These are phyloP conservation scores for Xylaria telfairii DNA, from an alignment of 495 filamentous ascomycete species.

Conservation along the genomic window DNA sequence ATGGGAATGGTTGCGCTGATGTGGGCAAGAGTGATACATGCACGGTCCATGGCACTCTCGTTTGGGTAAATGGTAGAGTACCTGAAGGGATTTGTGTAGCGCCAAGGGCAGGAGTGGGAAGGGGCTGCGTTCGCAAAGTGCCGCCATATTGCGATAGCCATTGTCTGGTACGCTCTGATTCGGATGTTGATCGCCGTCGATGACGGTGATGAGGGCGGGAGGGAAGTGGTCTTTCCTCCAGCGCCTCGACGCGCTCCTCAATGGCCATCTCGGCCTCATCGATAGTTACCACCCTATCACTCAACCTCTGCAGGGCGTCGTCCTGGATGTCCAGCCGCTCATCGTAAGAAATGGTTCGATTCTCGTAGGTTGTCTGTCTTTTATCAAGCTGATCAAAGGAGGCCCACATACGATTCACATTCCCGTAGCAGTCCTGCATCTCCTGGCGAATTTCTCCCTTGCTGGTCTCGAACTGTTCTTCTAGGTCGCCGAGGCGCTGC, in stretches of 20 bases:
- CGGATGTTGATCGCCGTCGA: conserved; percentile 39
- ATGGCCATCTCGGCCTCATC: conserved; percentile 57
- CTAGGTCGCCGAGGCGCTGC: conserved; percentile 53
- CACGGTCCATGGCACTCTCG: conserved; percentile 56
- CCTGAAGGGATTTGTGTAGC: conserved; percentile 24
- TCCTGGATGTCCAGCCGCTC: conserved; percentile 49
- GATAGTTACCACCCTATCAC: conserved; percentile 53
- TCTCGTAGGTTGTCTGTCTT: conserved; percentile 48
- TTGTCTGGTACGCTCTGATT: conserved; percentile 32
- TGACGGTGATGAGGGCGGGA: conserved; percentile 32
- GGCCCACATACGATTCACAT: conserved; percentile 57
- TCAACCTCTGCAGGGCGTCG: conserved; percentile 49
- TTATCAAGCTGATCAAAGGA: conserved; percentile 55
- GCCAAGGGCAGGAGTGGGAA: conserved; percentile 6
- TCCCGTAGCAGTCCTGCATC: conserved; percentile 56
- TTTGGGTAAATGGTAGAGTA: conserved; percentile 25
- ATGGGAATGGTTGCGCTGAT: conserved; percentile 58
- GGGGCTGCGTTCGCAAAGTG: conserved; percentile 28
- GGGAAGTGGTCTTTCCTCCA: conserved; percentile 41
- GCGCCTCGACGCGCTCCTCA: conserved; percentile 58
- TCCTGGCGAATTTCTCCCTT: conserved; percentile 55
- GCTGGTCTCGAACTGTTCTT: conserved; percentile 59
- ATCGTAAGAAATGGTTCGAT: conserved; percentile 51
- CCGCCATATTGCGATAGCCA: conserved; percentile 28
- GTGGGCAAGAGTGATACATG: conserved; percentile 62